A percentile compares a stretch with the other conserved stretches of the same genome.
Evolutionary conservation across 2,329 filamentous ascomycete species (phyloP).

Genomic region (Ceratocystis huliohia): DNA sequence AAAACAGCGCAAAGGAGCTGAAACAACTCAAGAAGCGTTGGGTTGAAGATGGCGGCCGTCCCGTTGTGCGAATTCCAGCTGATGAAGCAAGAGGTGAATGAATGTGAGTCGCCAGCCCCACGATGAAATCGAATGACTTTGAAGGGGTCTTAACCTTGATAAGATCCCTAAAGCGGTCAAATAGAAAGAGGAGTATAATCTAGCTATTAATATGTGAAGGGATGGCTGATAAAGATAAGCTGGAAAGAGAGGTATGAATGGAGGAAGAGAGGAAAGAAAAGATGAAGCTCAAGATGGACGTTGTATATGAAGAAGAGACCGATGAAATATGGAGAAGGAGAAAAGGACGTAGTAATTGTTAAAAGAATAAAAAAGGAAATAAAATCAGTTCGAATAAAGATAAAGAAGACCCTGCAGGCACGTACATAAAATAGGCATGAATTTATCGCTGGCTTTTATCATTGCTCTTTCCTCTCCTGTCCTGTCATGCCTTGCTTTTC

Average conservation of each 20-base stretch:
- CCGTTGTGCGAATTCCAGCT: constrained; percentile 4
- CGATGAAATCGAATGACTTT: constrained; percentile 10
- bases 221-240: not conserved
- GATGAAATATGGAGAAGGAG: constrained; percentile 4
- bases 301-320: constrained; percentile 3
- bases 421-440: not conserved
- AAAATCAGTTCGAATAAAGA: not conserved
- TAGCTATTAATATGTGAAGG: not conserved
- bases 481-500: not conserved
- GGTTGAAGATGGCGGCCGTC: not conserved
- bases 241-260: not conserved
- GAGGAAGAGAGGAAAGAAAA: not conserved
- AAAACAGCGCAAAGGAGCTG: not conserved
- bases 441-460: not conserved
- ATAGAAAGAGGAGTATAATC: too few relatives aligned
- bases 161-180: not conserved
- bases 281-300: not conserved
- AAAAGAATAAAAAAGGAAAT: constrained; percentile 11
- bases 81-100: not conserved
- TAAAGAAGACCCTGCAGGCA: not conserved
- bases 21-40: not conserved
- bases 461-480: not conserved
- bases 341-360: not conserved
- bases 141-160: not conserved
- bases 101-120: constrained; percentile 7